Evolutionary conservation across 345 rosid genomes (phyloP), one percentile per base, ranked within the genome.

Genomic region (Aurinia saxatilis): DNA sequence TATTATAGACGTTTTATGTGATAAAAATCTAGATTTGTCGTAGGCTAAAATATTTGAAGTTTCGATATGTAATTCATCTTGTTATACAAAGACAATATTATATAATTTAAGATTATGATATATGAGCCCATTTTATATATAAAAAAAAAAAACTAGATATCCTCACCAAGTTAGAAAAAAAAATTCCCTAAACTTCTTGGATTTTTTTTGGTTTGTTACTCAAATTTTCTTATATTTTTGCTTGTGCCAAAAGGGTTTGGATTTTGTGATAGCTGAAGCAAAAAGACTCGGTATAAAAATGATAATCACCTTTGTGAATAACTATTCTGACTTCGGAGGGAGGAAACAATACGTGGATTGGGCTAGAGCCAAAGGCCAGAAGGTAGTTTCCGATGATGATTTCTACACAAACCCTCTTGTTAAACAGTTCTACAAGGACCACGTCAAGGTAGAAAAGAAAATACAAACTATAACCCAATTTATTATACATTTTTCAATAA

Each of bases 231-330:
- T 27, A 21, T 35, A 0, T 57, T 12, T 42, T 67, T 35, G 0
- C 2, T 58, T 51, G 36, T 33, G 57, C 13, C 31, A 34, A 50
- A 67, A 70, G 74, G 74, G 74, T 55, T 14, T 70, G 46, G 74
- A 70, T 70, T 62, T 62, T 70, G 68, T 19, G 19, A 62, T 70
- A 38, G 57, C 74, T 30, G 74, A 70, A 54, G 68, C 74, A 19
- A 70, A 62, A 39, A 47, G 74, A 55, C 31, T 62, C 2, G 63
- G 64, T 5, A 48, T 70, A 54, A 62, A 70, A 54, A 0, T 70
- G 68, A 62, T 70, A 62, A 46, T 70, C 36, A 3, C 58, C 6
- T 48, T 70, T 33, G 63, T 47, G 36, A 70, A 70, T 48, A 70
- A 70, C 44, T 62, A 23, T 33, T 6, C 38, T 13, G 63, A 62